phyloP scores from a whole-genome alignment of 768 basidiomycete genomes.

The Rossbeevera mucosa region DNA sequence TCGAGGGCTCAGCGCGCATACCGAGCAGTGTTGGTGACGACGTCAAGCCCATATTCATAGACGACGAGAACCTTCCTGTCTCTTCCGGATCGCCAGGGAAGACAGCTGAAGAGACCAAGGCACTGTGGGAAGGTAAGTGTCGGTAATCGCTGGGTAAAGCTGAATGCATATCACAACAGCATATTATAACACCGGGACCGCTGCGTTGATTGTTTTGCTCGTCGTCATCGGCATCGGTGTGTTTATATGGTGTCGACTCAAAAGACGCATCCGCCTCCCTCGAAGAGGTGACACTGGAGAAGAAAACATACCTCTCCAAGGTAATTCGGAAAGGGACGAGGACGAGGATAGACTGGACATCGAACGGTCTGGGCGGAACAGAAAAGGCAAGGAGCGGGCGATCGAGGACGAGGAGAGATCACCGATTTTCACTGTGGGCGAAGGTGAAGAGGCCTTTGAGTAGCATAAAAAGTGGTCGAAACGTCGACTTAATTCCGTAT shows the following conservation, averaged over 20 bases:
- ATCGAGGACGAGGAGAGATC: slow-evolving; percentile 29
- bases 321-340: slow-evolving; percentile 29
- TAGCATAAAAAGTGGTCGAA: slow-evolving; percentile 16
- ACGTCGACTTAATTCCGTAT: background rate
- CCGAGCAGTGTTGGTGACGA: slow-evolving; percentile 75
- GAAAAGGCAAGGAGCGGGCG: slow-evolving; percentile 50
- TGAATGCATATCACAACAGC: slow-evolving; percentile 40
- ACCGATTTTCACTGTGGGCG: slow-evolving; percentile 55
- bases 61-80: slow-evolving; percentile 37
- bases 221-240: slow-evolving; percentile 61
- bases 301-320: slow-evolving; percentile 68
- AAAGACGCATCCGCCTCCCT: slow-evolving; percentile 24
- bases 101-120: slow-evolving; percentile 72
- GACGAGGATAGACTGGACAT: slow-evolving; percentile 45
- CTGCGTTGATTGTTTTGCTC: slow-evolving; percentile 75
- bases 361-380: slow-evolving; percentile 30
- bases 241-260: slow-evolving; percentile 73
- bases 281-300: slow-evolving; percentile 31
- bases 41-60: slow-evolving; percentile 59
- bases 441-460: slow-evolving; percentile 41
- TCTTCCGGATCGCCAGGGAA: slow-evolving; percentile 42
- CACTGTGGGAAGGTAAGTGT: slow-evolving; percentile 82
- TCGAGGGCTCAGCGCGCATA: slow-evolving; percentile 75
- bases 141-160: background rate
- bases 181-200: slow-evolving; percentile 93